phyloP scores from a whole-genome alignment of 257 asterid species.

The Solanum sparsipilum region DNA sequence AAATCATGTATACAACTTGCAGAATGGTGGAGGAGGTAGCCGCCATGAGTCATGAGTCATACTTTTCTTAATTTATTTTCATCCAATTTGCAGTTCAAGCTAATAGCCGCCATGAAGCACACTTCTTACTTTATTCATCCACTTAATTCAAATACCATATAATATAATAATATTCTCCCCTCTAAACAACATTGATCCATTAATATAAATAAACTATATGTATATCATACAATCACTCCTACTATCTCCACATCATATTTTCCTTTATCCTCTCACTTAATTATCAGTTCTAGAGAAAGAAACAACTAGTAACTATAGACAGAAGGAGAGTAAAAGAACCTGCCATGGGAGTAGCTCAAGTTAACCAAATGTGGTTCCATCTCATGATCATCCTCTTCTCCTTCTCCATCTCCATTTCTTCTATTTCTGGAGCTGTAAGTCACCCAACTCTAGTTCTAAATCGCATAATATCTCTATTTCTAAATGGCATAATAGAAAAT shows the following conservation, averaged over 20 bases:
- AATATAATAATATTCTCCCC: not conserved
- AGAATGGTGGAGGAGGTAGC: not conserved
- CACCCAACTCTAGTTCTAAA: not conserved
- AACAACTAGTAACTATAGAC: not conserved
- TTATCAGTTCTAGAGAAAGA: not conserved
- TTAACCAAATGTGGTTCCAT: not conserved
- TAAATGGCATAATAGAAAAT: not conserved
- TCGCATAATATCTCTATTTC: not conserved
- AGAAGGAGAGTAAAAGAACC: not conserved
- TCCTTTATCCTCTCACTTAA: not conserved
- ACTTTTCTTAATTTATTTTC: not conserved
- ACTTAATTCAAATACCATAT: not conserved
- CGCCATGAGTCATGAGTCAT: not conserved
- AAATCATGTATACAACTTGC: not conserved
- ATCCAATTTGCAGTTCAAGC: not conserved
- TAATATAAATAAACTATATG: not conserved
- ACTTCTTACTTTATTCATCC: not conserved
- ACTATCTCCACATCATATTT: not conserved
- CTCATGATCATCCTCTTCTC: not conserved
- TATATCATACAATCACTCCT: not conserved
- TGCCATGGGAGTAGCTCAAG: constrained; percentile 1
- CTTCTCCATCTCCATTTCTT: not conserved
- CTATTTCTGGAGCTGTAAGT: not conserved
- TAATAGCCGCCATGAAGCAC: not conserved
- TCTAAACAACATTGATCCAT: not conserved